Percentiles rank a stretch among this genome's conserved stretches.
phyloP scores from a whole-genome alignment of 1,284 basidiomycete species.

The Trichosporon sp. region DNA sequence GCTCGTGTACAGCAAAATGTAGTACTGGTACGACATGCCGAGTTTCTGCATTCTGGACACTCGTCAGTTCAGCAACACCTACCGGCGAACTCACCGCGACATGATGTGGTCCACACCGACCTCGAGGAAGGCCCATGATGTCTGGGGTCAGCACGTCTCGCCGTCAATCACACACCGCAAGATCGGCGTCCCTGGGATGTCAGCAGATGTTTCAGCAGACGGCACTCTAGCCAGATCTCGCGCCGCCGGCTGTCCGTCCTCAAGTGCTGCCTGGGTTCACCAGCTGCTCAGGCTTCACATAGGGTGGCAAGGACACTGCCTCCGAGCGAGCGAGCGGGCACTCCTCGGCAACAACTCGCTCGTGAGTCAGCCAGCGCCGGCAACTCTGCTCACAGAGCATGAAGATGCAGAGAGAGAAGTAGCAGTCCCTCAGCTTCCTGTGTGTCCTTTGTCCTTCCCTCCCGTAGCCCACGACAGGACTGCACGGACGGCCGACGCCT shows the following conservation, averaged over 20 bases:
- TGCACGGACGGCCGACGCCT: neutral
- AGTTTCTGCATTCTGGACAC: slow-evolving; percentile 58
- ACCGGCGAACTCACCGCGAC: slow-evolving; percentile 54
- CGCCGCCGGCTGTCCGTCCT: neutral
- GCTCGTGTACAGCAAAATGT: slow-evolving; percentile 87
- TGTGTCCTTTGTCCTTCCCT: neutral
- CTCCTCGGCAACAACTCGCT: too few relatives aligned
- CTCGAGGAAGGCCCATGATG: slow-evolving; percentile 83
- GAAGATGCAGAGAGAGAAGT: too few relatives aligned
- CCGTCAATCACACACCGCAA: slow-evolving; percentile 18
- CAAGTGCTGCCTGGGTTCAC: too few relatives aligned
- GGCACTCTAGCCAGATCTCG: neutral
- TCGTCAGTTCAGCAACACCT: neutral
- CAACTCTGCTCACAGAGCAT: too few relatives aligned
- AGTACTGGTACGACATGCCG: slow-evolving; percentile 85
- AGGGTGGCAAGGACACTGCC: neutral
- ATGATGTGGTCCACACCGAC: slow-evolving; percentile 90
- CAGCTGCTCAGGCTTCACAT: neutral
- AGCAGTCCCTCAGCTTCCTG: too few relatives aligned
- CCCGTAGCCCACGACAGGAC: neutral
- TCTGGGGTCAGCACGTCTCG: slow-evolving; percentile 47
- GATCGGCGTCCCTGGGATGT: slow-evolving; percentile 30
- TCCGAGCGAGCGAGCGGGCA: neutral
- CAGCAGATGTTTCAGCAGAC: slow-evolving; percentile 1
- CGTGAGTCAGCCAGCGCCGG: too few relatives aligned